Conservation (phyloP, 495 filamentous ascomycete genomes). For the Aspergillus carlsbadensis region DNA sequence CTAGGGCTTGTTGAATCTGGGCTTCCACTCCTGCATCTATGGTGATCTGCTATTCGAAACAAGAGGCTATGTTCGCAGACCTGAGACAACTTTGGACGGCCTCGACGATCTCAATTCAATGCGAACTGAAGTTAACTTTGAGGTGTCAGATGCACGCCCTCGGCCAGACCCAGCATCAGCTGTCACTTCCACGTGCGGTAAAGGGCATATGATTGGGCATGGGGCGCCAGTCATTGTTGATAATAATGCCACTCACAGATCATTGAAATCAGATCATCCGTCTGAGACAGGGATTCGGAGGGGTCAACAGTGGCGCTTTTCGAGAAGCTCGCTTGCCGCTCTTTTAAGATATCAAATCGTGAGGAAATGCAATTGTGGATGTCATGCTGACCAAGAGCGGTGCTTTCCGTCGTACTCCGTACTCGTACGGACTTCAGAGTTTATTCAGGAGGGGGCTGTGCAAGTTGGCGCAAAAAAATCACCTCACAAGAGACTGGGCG, state of each 20-base stretch:
- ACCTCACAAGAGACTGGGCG: not conserved
- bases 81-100: no score
- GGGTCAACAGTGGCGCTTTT: not conserved
- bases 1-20: no score
- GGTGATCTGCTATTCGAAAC: no score
- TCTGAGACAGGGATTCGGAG: not conserved
- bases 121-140: not conserved
- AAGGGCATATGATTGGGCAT: slow-evolving; percentile 1
- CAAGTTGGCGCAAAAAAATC: slow-evolving; percentile 1
- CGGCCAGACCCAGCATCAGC: not conserved
- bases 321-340: not conserved
- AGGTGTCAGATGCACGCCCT: slow-evolving; percentile 1
- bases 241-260: not conserved
- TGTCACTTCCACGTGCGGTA: slow-evolving; percentile 1
- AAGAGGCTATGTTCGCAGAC: not conserved
- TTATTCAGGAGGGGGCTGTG: slow-evolving; percentile 5
- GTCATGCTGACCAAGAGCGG: not conserved
- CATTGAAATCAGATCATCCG: not conserved
- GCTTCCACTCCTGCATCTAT: no score
- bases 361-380: not conserved
- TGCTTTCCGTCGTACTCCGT: slow-evolving; percentile 2
- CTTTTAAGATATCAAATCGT: not conserved
- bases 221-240: not conserved
- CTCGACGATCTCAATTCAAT: not conserved
- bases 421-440: not conserved